Conservation (phyloP, 768 basidiomycete genomes). For the Boletellus ananas region DNA sequence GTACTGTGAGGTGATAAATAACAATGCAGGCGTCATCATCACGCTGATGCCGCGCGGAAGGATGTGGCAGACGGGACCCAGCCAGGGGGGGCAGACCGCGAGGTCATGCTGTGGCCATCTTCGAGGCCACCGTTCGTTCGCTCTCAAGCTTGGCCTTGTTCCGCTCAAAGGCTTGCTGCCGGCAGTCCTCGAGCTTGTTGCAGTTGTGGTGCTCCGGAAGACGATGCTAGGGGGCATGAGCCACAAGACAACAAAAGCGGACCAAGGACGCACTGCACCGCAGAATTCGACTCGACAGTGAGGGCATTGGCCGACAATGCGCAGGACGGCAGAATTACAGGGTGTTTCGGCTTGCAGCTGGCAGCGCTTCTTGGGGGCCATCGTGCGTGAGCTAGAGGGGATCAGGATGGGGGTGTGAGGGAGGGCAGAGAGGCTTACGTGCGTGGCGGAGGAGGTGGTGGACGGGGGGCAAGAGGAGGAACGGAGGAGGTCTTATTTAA, state of each 20-base stretch:
- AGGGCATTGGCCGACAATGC: conserved; percentile 82
- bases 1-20: conserved; percentile 27
- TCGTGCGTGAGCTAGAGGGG: conserved; percentile 30
- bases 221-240: conserved; percentile 57
- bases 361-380: conserved; percentile 88
- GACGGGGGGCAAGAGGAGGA: background rate
- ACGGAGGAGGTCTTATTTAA: conserved; percentile 21
- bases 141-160: conserved; percentile 87
- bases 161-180: conserved; percentile 81
- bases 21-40: conserved; percentile 20
- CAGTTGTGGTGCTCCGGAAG: conserved; percentile 87
- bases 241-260: background rate
- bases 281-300: conserved; percentile 80
- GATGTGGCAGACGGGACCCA: background rate
- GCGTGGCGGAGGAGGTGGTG: background rate
- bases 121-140: conserved; percentile 81
- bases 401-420: background rate
- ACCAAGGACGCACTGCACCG: conserved; percentile 51
- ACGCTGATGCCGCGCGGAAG: conserved; percentile 16
- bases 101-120: conserved; percentile 74
- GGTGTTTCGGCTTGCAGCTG: conserved; percentile 51
- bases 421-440: background rate
- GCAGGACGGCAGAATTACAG: conserved; percentile 76
- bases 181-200: conserved; percentile 77
- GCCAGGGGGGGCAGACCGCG: conserved; percentile 2